phyloP scores from a whole-genome alignment of 305 asterid genomes.

The Stenogyne calaminthoides region DNA sequence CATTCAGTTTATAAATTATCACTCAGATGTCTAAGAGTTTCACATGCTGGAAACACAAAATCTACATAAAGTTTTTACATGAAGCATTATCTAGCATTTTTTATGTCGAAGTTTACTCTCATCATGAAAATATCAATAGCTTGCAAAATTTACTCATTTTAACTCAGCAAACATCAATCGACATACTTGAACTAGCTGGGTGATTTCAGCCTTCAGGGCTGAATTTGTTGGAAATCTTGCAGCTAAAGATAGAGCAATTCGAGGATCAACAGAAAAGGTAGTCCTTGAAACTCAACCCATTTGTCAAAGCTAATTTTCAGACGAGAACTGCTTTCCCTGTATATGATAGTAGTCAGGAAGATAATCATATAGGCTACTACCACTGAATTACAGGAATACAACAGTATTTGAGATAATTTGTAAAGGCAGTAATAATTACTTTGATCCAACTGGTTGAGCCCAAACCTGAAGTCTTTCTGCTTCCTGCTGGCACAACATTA shows the following conservation, averaged over 20 bases:
- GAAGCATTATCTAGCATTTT: slow-evolving; percentile 10
- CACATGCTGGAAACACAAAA: slow-evolving; percentile 13
- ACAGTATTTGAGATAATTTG: slow-evolving; percentile 18
- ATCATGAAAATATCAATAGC: slow-evolving; percentile 1
- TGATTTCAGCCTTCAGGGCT: slow-evolving; percentile 78
- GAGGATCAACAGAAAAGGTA: slow-evolving; percentile 94
- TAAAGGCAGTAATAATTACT: slow-evolving; percentile 49
- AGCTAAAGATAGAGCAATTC: slow-evolving; percentile 81
- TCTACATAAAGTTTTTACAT: neutral
- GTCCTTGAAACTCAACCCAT: slow-evolving; percentile 90
- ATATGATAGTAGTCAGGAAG: slow-evolving; percentile 25
- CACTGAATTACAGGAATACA: slow-evolving; percentile 17
- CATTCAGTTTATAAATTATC: slow-evolving; percentile 2
- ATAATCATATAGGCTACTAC: slow-evolving; percentile 18
- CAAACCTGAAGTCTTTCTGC: slow-evolving; percentile 99
- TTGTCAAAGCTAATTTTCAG: slow-evolving; percentile 84
- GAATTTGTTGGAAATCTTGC: slow-evolving; percentile 88
- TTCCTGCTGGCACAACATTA: slow-evolving; percentile 97
- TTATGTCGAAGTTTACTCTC: slow-evolving; percentile 14
- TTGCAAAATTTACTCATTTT: slow-evolving; percentile 21
- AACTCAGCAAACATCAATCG: slow-evolving; percentile 28
- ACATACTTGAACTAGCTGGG: slow-evolving; percentile 87
- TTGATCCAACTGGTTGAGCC: slow-evolving; percentile 95
- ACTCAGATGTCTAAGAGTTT: neutral
- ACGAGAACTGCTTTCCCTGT: slow-evolving; percentile 79